Base-by-base conservation (phyloP, 2,329 filamentous ascomycete species). In the Alternaria hordeiaustralica region DNA sequence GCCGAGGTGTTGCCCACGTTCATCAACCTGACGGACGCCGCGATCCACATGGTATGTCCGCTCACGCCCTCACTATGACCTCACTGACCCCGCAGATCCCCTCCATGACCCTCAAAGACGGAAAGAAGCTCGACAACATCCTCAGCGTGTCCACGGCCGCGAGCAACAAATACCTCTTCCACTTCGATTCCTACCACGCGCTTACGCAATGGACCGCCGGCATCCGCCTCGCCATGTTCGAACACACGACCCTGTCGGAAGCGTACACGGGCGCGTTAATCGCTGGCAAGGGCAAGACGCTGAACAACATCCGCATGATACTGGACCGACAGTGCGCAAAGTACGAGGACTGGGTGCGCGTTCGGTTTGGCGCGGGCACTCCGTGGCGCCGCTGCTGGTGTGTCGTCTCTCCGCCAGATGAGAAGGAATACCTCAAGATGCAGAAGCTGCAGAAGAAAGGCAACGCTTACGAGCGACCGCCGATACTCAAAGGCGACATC, bases 321-420 rank as follows among this genome's bases (percentile, higher is more conserved):
- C 92, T 98, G 87, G 93, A 96, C 71, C 89, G 92, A 51, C 87
- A 91, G 20, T 89, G 87, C 60, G 87, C 92, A 71, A 90, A 89
- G 71, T 88, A 92, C 44, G 94, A 97, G 78, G 94, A 97, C 75
- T 99, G 96, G 96, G 94, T 94, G 18, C 88, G 96, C 66, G 96
- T 99, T 55, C 88, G 96, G 63, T 99, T 99, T 74, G 96, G 96
- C 44, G 94, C 96, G 30, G 96, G 96, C 50, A 97, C 96, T 10
- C 94, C 95, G 0, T 99, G 96, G 96, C 89, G 92, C 76, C 90
- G 95, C 43, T 99, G 94, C 80, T 99, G 95, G 94, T 97, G 94
- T 79, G 94, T 98, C 58, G 92, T 98, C 61, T 88, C 89, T 7
- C 96, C 95, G 3, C 95, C 96, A 0, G 92, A 97, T 74, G 94